phyloP scores from a whole-genome alignment of 192 early-diverging fungal species.

The Backusella luteola region DNA sequence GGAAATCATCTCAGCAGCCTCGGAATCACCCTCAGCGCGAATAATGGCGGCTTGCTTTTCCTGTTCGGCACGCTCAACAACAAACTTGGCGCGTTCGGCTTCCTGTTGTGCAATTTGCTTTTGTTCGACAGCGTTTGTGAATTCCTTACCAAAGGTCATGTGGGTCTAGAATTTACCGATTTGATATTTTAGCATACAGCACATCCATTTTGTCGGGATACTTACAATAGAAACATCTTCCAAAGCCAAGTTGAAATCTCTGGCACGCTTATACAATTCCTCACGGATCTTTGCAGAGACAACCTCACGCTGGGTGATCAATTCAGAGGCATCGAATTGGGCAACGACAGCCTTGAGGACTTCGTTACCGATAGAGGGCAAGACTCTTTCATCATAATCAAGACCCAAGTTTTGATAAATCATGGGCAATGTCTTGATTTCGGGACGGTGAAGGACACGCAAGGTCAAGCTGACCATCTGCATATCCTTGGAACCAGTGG shows the following conservation, averaged over 20 bases:
- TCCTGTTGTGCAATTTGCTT: conserved; percentile 99
- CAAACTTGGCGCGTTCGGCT: conserved; percentile 97
- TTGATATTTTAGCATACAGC: background rate
- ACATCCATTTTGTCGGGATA: background rate
- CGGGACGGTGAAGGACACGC: conserved; percentile 89
- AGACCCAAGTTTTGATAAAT: conserved; percentile 91
- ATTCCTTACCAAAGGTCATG: conserved; percentile 98
- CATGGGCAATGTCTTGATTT: conserved; percentile 65
- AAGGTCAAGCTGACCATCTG: conserved; percentile 95
- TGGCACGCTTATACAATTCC: conserved; percentile 88
- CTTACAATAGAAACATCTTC: conserved; percentile 97
- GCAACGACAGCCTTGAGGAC: conserved; percentile 97
- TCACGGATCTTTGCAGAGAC: conserved; percentile 91
- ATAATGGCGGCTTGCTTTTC: conserved; percentile 97
- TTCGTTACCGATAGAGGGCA: conserved; percentile 98
- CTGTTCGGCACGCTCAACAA: conserved; percentile 96
- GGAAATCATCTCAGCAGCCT: conserved; percentile 92
- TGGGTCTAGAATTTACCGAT: conserved; percentile 66
- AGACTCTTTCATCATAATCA: conserved; percentile 97
- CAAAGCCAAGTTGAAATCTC: conserved; percentile 93
- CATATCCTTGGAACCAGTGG: conserved; percentile 99
- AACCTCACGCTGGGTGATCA: conserved; percentile 97
- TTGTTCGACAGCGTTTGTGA: conserved; percentile 97
- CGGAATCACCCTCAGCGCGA: conserved; percentile 96
- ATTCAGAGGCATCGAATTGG: conserved; percentile 96